Base-by-base conservation (phyloP, 1,284 basidiomycete species). In the Cryptococcus hybrid region DNA sequence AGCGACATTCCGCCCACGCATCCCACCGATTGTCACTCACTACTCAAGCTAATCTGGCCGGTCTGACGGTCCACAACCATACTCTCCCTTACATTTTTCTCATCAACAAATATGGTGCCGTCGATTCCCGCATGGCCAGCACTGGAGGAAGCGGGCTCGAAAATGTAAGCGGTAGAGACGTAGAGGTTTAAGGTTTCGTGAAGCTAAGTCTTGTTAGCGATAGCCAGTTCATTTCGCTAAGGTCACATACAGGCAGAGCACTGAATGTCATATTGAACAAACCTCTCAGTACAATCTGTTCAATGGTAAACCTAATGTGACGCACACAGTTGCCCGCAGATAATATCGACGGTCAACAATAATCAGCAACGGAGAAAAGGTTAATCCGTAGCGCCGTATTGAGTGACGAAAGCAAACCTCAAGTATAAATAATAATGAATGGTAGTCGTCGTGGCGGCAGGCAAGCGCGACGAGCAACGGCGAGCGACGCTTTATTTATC, bases 161-260 rank as follows among this genome's bases (percentile, higher is more conserved):
- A 78, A 46, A 78, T 70, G 53, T 78, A 78, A 2, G 73, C 62
- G 18, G 18, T 18, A 2, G 75, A 76, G 60, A 78, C 71, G 64
- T 78, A 78, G 46, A 78, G 70, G 59, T 78, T 77, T 59, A 75
- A 70, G 18, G 74, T 74, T 64, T 78, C 76, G 64, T 78, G 74
- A 30, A 78, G 68, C 75, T 77, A 15, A 8, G 18, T 18, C 18
- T 18, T 18, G 18, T 18, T 18, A 18, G 18, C 18, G 18, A 18
- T 18, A 18, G 18, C 18, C 18, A 18, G 18, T 18, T 18, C 18
- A 18, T 18, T 18, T 18, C 18, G 18, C 18, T 18, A 18, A 18
- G 18, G 18, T 18, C 18, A 18, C 56, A 24, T 40, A 61, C 59
- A 5, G 61, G 61, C 24, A 61, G 40, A 38, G 53, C 38, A 36